These are phyloP conservation scores for Ustilago shanxiensis DNA, from an alignment of 1,284 basidiomycete genomes.

Conservation along the genomic window DNA sequence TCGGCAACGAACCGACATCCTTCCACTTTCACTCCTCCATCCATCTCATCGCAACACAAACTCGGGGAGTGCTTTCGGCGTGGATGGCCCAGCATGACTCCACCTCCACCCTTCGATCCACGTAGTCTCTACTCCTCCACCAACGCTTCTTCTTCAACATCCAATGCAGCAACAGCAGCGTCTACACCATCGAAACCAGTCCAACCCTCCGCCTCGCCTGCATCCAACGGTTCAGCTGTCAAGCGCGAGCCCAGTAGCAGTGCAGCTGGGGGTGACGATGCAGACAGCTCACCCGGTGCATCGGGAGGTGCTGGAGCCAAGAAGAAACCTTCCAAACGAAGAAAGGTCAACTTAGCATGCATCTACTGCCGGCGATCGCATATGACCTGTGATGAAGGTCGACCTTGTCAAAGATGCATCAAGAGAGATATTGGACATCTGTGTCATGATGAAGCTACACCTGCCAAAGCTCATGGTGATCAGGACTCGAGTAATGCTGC, in stretches of 20 bases:
- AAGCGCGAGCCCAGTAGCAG: constrained; percentile 24
- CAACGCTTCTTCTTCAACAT: constrained; percentile 14
- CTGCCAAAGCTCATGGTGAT: constrained; percentile 28
- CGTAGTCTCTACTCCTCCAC: constrained; percentile 44
- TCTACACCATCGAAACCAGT: constrained; percentile 10
- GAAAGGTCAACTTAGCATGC: constrained; percentile 76
- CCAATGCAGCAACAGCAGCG: constrained; percentile 7
- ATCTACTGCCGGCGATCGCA: constrained; percentile 92
- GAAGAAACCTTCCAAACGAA: constrained; percentile 55
- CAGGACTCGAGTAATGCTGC: not conserved
- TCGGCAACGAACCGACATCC: not conserved
- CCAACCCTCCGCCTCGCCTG: not conserved
- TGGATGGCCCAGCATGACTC: constrained; percentile 23
- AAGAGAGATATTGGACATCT: constrained; percentile 72
- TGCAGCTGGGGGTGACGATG: constrained; percentile 15
- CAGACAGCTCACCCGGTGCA: constrained; percentile 11
- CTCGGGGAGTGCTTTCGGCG: not conserved
- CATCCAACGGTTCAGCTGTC: constrained; percentile 11
- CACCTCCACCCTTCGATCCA: constrained; percentile 43
- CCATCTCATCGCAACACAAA: not conserved
- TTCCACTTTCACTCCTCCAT: not conserved
- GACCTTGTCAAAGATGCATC: constrained; percentile 71
- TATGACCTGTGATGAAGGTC: constrained; percentile 73
- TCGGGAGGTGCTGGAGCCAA: constrained; percentile 9
- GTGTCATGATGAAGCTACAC: constrained; percentile 59